These are phyloP conservation scores for Amylocarpus encephaloides DNA, from an alignment of 2,329 filamentous ascomycete genomes.

Conservation along the genomic window DNA sequence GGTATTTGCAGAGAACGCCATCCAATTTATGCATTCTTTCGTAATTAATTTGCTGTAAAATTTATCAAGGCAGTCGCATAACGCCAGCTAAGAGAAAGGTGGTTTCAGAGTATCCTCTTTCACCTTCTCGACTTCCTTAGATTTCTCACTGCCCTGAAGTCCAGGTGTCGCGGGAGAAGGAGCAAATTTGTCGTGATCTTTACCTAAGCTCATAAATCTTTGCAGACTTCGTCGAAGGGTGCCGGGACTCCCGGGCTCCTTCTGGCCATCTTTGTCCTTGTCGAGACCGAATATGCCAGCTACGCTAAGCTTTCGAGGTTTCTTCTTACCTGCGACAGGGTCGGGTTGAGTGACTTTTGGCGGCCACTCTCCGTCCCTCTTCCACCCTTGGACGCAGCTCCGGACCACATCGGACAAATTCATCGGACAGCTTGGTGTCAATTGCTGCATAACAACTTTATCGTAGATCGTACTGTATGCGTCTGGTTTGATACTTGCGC, in stretches of 20 bases:
- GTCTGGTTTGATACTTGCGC: slow-evolving; percentile 65
- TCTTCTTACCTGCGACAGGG: slow-evolving; percentile 14
- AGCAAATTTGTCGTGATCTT: background rate
- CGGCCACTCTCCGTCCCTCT: slow-evolving; percentile 89
- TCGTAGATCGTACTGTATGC: slow-evolving; percentile 81
- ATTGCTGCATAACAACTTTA: slow-evolving; percentile 73
- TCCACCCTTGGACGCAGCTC: slow-evolving; percentile 84
- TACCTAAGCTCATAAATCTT: slow-evolving; percentile 19
- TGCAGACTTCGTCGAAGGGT: slow-evolving; percentile 18
- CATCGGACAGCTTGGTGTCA: slow-evolving; percentile 81
- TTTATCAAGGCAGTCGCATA: too few species aligned
- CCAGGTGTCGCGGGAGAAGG: background rate
- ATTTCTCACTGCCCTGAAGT: too few species aligned
- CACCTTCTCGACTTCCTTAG: too few species aligned
- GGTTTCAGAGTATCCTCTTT: too few species aligned
- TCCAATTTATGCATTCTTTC: too few species aligned
- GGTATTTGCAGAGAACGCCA: too few species aligned
- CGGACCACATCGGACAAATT: slow-evolving; percentile 77
- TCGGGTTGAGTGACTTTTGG: slow-evolving; percentile 50
- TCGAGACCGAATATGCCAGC: slow-evolving; percentile 25
- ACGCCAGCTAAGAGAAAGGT: too few species aligned
- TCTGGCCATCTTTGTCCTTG: slow-evolving; percentile 5
- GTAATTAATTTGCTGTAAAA: too few species aligned
- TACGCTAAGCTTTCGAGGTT: slow-evolving; percentile 25
- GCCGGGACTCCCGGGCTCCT: slow-evolving; percentile 3